Percentiles rank a stretch among this genome's conserved stretches.
Evolutionary conservation across 306 rosid species (phyloP).

Genomic region (Cucumis cinereus): DNA sequence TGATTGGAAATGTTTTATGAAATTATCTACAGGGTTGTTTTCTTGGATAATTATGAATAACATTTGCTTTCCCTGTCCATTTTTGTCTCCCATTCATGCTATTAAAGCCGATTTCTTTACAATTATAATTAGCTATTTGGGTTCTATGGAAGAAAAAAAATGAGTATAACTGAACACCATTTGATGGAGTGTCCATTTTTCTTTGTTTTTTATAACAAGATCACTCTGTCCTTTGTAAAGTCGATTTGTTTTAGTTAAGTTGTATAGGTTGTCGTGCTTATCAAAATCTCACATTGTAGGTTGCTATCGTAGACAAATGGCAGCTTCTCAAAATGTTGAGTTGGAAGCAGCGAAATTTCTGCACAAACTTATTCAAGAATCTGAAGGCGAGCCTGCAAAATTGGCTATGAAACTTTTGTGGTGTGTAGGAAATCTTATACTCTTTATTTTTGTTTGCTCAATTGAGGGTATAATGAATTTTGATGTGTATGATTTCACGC

Average conservation of each 20-base stretch:
- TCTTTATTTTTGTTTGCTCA: constrained; percentile 5
- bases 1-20: background rate
- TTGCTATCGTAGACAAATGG: constrained; percentile 49
- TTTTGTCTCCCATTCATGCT: too few relatives aligned
- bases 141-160: background rate
- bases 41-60: too few relatives aligned
- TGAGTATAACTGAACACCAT: background rate
- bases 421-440: constrained; percentile 22
- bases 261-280: background rate
- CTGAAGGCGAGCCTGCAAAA: constrained; percentile 91
- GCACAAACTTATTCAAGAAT: constrained; percentile 95
- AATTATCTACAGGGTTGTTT: too few relatives aligned
- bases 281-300: background rate
- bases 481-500: constrained; percentile 1
- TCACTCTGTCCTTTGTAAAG: background rate
- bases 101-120: too few relatives aligned
- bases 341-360: constrained; percentile 99
- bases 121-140: background rate
- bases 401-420: constrained; percentile 91
- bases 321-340: constrained; percentile 76
- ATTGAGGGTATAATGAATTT: constrained; percentile 6
- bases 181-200: background rate
- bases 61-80: too few relatives aligned
- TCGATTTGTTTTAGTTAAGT: background rate
- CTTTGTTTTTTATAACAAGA: background rate